phyloP scores from a whole-genome alignment of 1,284 basidiomycete genomes.

The Trametes versicolor region DNA sequence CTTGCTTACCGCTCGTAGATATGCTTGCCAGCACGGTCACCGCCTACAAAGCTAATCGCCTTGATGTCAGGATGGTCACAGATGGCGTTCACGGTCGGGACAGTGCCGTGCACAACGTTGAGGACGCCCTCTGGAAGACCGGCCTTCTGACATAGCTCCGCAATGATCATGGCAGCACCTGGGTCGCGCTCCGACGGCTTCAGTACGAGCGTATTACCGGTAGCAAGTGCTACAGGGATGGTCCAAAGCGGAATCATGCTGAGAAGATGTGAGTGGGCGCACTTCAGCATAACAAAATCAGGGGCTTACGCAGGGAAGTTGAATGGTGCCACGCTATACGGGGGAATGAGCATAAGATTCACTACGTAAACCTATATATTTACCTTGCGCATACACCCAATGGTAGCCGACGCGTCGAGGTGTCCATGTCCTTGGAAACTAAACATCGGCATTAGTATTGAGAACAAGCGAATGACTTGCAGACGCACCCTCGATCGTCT shows the following conservation, averaged over 20 bases:
- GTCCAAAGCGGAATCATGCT: constrained; percentile 99
- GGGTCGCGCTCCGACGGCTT: constrained; percentile 98
- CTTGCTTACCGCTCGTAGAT: constrained; percentile 83
- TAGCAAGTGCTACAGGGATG: constrained; percentile 89
- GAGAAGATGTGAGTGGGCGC: neutral
- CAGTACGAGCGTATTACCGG: constrained; percentile 93
- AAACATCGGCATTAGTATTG: neutral
- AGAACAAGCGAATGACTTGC: neutral
- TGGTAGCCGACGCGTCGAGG: constrained; percentile 82
- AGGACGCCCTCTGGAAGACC: constrained; percentile 84
- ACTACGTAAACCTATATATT: constrained; percentile 29
- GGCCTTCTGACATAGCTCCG: constrained; percentile 91
- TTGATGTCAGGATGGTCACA: constrained; percentile 93
- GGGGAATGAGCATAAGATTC: constrained; percentile 18
- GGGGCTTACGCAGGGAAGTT: constrained; percentile 87
- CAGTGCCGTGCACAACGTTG: constrained; percentile 91
- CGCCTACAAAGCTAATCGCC: constrained; percentile 98
- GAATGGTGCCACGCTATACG: constrained; percentile 85
- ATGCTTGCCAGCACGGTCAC: constrained; percentile 92
- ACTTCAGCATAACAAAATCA: neutral
- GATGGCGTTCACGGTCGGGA: constrained; percentile 92
- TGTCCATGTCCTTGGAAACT: constrained; percentile 99
- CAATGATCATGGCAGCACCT: constrained; percentile 97
- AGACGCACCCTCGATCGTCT: constrained; percentile 86
- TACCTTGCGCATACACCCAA: constrained; percentile 84